Evolutionary conservation across 2,329 filamentous ascomycete species (phyloP).

Genomic region (Berkeleyomyces basicola): DNA sequence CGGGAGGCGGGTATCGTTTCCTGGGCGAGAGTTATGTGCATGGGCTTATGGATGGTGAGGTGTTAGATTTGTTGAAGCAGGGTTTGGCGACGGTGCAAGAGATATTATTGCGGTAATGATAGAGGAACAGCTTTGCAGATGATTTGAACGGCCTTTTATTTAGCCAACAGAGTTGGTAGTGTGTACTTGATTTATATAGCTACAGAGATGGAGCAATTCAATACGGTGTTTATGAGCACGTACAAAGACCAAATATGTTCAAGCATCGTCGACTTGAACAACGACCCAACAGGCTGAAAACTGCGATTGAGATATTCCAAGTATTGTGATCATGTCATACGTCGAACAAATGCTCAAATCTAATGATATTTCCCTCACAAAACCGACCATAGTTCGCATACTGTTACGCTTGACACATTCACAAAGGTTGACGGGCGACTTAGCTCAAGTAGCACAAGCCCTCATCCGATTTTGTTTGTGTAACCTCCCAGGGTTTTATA

Average conservation of each 20-base stretch:
- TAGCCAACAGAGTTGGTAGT: background rate
- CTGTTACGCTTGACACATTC: no score
- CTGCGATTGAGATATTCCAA: no score
- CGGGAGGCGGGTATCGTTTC: conserved; percentile 15
- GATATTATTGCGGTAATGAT: conserved; percentile 11
- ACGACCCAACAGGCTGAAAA: no score
- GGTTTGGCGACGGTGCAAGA: conserved; percentile 13
- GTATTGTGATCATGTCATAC: no score
- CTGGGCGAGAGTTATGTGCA: conserved; percentile 19
- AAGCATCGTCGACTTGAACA: no score
- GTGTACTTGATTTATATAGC: background rate
- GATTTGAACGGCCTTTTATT: background rate
- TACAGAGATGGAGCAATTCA: background rate
- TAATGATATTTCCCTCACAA: no score
- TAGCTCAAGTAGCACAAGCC: no score
- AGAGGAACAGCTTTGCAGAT: background rate
- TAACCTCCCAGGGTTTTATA: no score
- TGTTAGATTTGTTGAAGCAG: conserved; percentile 14
- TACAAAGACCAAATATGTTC: background rate
- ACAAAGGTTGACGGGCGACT: no score
- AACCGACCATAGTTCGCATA: no score
- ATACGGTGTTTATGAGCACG: background rate
- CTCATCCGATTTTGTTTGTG: no score
- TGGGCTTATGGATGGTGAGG: conserved; percentile 18
- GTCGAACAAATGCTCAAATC: no score